Evolutionary conservation across 2,329 filamentous ascomycete species (phyloP).

Genomic region (Claviceps purpurea): DNA sequence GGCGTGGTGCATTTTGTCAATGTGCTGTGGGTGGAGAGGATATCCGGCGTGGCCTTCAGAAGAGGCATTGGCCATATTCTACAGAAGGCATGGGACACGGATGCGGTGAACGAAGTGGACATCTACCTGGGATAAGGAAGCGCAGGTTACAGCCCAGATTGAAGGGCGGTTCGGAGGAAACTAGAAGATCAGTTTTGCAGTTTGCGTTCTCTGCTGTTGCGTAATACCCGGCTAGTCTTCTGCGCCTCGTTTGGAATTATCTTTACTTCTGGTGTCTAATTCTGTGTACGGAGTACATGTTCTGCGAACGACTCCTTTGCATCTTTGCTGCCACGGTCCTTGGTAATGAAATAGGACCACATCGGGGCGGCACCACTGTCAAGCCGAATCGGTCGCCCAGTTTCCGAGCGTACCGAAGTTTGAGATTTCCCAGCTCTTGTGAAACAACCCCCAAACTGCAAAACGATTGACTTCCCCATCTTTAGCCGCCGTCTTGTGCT

Average conservation of each 20-base stretch:
- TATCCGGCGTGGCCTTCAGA: slow-evolving; percentile 27
- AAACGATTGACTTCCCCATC: background rate
- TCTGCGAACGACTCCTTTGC: too few relatives aligned
- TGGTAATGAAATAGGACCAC: background rate
- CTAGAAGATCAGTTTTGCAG: background rate
- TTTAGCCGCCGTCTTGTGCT: background rate
- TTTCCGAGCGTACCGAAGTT: background rate
- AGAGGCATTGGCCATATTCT: slow-evolving; percentile 30
- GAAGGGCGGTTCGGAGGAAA: background rate
- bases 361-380: background rate
- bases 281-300: too few relatives aligned
- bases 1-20: slow-evolving; percentile 32
- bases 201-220: background rate
- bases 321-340: too few relatives aligned
- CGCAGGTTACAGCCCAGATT: background rate
- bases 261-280: too few relatives aligned
- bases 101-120: slow-evolving; percentile 26
- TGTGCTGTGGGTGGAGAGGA: slow-evolving; percentile 32
- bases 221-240: too few relatives aligned
- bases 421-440: background rate
- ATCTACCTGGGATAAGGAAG: slow-evolving; percentile 25
- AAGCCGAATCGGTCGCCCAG: background rate
- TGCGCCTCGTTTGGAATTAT: too few relatives aligned
- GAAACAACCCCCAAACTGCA: background rate
- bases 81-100: slow-evolving; percentile 26